phyloP scores from a whole-genome alignment of 106 monocot genomes.

The Alisma plantagoaquatica region DNA sequence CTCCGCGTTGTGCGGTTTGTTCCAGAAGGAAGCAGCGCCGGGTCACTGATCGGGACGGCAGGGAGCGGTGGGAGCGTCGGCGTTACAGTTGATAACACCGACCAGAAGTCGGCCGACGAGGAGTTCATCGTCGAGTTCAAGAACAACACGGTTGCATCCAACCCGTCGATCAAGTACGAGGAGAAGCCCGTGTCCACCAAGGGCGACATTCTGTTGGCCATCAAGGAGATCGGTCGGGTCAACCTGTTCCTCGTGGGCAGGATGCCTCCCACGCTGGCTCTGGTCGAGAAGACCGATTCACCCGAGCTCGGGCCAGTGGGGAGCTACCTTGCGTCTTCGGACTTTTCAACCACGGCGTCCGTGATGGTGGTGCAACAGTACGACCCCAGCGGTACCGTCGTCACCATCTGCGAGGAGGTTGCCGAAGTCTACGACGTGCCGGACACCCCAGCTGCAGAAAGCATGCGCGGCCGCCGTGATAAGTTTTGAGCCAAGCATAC shows the following conservation, averaged over 20 bases:
- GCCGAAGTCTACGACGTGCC: conserved; percentile 2
- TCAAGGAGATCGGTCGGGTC: conserved; percentile 2
- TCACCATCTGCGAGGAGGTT: conserved; percentile 10
- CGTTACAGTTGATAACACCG: neutral
- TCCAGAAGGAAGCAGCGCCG: too few relatives aligned
- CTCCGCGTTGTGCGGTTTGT: conserved; percentile 2
- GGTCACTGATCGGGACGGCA: neutral
- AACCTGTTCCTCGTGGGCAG: conserved; percentile 15
- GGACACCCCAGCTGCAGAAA: too few relatives aligned
- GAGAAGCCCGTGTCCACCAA: conserved; percentile 4
- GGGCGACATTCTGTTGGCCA: neutral
- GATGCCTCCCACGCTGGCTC: neutral
- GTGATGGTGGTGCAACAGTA: conserved; percentile 22
- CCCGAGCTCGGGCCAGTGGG: conserved; percentile 14
- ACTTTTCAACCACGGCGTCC: conserved; percentile 12
- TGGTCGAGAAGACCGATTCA: conserved; percentile 6
- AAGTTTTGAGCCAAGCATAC: too few relatives aligned
- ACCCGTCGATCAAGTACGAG: conserved; percentile 12
- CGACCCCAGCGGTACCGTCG: conserved; percentile 8
- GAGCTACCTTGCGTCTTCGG: conserved; percentile 11
- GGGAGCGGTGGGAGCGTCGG: neutral
- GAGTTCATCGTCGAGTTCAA: conserved; percentile 1
- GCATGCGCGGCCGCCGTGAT: too few relatives aligned
- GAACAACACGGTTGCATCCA: neutral
- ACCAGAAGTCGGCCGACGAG: conserved; percentile 3